phyloP scores from a whole-genome alignment of 1,284 basidiomycete genomes.

The Ustanciosporium gigantosporum region DNA sequence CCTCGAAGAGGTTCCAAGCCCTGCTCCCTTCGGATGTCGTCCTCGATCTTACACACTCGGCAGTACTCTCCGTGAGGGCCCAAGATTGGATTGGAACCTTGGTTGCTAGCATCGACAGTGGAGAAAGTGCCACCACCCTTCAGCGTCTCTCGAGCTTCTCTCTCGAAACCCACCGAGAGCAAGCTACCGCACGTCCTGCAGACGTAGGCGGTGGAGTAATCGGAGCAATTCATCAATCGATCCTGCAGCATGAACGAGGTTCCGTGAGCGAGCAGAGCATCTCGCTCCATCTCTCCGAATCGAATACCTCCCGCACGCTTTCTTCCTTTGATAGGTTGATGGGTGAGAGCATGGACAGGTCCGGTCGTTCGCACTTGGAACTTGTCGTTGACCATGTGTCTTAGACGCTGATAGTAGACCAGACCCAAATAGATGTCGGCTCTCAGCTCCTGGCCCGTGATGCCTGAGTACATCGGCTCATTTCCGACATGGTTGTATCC shows the following conservation, averaged over 20 bases:
- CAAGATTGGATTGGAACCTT: constrained; percentile 25
- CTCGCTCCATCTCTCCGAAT: constrained; percentile 99
- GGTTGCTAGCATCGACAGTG: constrained; percentile 25
- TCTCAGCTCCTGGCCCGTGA: constrained; percentile 96
- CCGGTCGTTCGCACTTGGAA: constrained; percentile 99
- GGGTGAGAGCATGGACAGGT: constrained; percentile 90
- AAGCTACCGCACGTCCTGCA: constrained; percentile 94
- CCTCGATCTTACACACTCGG: constrained; percentile 50
- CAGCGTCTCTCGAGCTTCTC: neutral
- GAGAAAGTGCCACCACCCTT: constrained; percentile 14
- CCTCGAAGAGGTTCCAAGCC: constrained; percentile 27
- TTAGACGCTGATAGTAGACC: constrained; percentile 96
- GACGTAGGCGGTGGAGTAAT: constrained; percentile 98
- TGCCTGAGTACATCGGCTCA: constrained; percentile 99
- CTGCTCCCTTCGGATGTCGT: constrained; percentile 27
- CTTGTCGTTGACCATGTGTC: constrained; percentile 99
- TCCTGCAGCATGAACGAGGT: constrained; percentile 98
- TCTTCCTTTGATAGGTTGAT: constrained; percentile 97
- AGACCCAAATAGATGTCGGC: constrained; percentile 98
- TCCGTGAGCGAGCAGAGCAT: constrained; percentile 96
- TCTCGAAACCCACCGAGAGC: constrained; percentile 74
- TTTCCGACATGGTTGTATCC: constrained; percentile 99
- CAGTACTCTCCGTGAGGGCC: constrained; percentile 59
- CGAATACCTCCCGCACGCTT: constrained; percentile 98
- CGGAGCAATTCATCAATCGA: constrained; percentile 98